A percentile compares a stretch with the other conserved stretches of the same genome.
Conservation (phyloP, 331 rosid species). For the Acacia pycnantha region DNA sequence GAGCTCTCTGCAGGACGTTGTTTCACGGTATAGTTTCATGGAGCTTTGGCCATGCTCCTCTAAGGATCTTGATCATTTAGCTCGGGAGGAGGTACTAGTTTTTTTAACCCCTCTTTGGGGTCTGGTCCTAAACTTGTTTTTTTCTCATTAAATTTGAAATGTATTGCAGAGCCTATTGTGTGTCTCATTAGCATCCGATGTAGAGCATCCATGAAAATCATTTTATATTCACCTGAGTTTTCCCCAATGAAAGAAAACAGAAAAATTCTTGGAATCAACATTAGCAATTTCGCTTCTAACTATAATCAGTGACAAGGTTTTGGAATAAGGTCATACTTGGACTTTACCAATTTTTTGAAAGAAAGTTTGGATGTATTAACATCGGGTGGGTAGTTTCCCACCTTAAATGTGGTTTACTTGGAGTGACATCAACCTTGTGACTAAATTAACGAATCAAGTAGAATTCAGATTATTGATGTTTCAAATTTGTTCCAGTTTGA, state of each 20-base stretch:
- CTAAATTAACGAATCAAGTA: background rate
- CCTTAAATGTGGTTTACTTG: background rate
- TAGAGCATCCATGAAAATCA: background rate
- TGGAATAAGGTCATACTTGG: background rate
- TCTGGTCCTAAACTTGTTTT: background rate
- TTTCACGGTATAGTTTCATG: slow-evolving; percentile 89
- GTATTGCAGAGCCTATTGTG: background rate
- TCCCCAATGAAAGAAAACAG: background rate
- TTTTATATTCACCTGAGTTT: background rate
- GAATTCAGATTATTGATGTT: background rate
- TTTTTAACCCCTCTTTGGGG: background rate
- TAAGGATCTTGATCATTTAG: slow-evolving; percentile 76
- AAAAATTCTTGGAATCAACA: background rate
- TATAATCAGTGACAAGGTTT: background rate
- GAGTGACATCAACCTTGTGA: background rate
- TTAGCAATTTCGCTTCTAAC: background rate
- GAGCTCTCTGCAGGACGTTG: slow-evolving; percentile 83
- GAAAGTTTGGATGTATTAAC: background rate
- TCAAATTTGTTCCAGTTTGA: background rate
- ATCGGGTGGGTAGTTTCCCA: background rate
- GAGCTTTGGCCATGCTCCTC: slow-evolving; percentile 95
- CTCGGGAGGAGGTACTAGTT: slow-evolving; percentile 74
- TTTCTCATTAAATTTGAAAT: background rate
- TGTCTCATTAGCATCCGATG: background rate
- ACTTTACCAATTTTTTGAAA: background rate